Percentiles rank a stretch among this genome's conserved stretches.
Conservation (phyloP, 305 asterid genomes). For the Plantago lanceolata region DNA sequence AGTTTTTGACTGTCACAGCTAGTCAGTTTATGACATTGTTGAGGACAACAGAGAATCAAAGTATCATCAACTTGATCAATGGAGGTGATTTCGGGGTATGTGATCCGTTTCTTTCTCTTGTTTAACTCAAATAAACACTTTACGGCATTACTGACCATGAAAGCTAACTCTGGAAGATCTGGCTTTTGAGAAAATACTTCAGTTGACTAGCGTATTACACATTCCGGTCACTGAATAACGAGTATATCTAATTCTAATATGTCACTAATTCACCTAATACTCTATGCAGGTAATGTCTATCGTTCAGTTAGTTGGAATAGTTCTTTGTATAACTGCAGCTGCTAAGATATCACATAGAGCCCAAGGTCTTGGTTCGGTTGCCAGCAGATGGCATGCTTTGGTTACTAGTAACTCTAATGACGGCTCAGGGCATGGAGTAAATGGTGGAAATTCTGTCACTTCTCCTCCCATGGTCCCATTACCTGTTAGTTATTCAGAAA, state of each 20-base stretch:
- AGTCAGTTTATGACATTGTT: constrained; percentile 59
- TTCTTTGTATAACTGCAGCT: constrained; percentile 67
- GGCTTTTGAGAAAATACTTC: neutral
- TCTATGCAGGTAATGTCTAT: constrained; percentile 49
- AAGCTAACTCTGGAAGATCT: neutral
- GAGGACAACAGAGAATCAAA: constrained; percentile 61
- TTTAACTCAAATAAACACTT: neutral
- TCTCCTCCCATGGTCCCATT: constrained; percentile 27
- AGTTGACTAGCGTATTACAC: neutral
- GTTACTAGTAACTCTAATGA: constrained; percentile 55
- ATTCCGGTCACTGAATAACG: neutral
- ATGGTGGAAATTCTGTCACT: constrained; percentile 36
- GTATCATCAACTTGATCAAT: constrained; percentile 59
- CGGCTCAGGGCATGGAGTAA: constrained; percentile 32
- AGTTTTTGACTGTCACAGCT: constrained; percentile 57
- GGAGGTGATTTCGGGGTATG: constrained; percentile 75
- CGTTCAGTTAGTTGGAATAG: constrained; percentile 62
- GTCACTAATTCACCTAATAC: constrained; percentile 12
- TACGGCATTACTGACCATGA: neutral
- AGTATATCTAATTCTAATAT: neutral
- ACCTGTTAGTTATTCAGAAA: constrained; percentile 46
- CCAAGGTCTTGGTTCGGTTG: constrained; percentile 62
- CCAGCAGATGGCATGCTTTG: constrained; percentile 78
- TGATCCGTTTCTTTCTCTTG: constrained; percentile 4
- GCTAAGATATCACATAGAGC: constrained; percentile 85